Conservation (phyloP, 352 stramenopile genomes). For the Globisporangium lucens region DNA sequence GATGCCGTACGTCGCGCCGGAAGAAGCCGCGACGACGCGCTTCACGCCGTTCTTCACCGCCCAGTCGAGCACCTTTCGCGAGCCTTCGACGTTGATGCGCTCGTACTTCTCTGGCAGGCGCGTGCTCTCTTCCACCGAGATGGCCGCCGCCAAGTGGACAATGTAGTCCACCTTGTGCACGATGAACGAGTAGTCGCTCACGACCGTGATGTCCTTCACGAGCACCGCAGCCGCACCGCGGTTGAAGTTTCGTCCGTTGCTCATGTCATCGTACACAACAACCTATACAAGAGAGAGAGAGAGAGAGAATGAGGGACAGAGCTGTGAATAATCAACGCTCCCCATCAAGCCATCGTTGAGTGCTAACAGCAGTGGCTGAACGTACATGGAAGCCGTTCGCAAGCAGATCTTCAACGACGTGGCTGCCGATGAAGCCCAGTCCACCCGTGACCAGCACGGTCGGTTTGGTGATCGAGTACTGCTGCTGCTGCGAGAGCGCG, state of each 20-base stretch:
- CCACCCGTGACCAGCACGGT: constrained; percentile 80
- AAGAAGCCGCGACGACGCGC: constrained; percentile 76
- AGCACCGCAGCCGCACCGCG: constrained; percentile 62
- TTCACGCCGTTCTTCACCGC: constrained; percentile 70
- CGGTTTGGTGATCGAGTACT: constrained; percentile 34
- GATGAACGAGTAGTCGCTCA: constrained; percentile 77
- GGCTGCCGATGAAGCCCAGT: constrained; percentile 82
- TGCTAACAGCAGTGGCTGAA: background rate
- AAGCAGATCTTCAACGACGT: constrained; percentile 80
- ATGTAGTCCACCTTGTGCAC: constrained; percentile 85
- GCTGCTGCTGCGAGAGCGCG: constrained; percentile 21
- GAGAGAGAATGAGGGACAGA: background rate
- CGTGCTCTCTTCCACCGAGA: constrained; percentile 85
- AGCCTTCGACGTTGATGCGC: constrained; percentile 81
- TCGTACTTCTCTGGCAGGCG: constrained; percentile 85
- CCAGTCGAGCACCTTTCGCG: constrained; percentile 80
- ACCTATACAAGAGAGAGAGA: constrained; percentile 30
- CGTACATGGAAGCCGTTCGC: constrained; percentile 73
- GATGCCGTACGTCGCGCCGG: constrained; percentile 71
- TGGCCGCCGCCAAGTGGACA: constrained; percentile 77
- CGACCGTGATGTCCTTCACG: constrained; percentile 82
- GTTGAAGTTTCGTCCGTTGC: constrained; percentile 87
- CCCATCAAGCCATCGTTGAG: background rate
- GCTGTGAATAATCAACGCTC: background rate
- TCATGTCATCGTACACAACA: constrained; percentile 87